Percentiles rank a stretch among this genome's conserved stretches.
Evolutionary conservation across 2,329 filamentous ascomycete genomes (phyloP).

Genomic region (Lecanicillium sp.): DNA sequence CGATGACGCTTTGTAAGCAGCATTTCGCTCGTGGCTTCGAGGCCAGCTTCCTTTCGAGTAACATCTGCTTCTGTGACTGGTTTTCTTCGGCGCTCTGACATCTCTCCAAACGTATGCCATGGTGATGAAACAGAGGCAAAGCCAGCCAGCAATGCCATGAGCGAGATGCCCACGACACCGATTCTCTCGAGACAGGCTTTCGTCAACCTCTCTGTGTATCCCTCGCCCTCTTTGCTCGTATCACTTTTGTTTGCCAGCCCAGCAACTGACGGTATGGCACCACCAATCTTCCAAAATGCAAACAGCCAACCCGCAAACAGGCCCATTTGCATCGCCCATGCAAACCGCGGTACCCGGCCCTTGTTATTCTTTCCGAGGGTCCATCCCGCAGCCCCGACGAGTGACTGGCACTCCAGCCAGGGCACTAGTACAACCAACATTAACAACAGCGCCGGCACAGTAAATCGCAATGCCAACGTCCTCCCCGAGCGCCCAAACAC

Average conservation of each 20-base stretch:
- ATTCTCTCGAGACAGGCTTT: constrained; percentile 58
- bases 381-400: constrained; percentile 51
- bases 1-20: constrained; percentile 65
- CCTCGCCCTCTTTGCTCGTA: constrained; percentile 15
- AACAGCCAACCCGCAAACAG: constrained; percentile 63
- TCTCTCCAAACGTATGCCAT: constrained; percentile 73
- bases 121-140: constrained; percentile 83
- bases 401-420: constrained; percentile 65
- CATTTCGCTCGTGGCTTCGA: constrained; percentile 75
- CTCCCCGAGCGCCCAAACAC: constrained; percentile 61
- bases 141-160: constrained; percentile 83
- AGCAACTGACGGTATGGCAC: constrained; percentile 42
- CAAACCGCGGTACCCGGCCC: constrained; percentile 47
- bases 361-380: constrained; percentile 50
- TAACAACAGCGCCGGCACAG: constrained; percentile 62
- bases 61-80: constrained; percentile 68
- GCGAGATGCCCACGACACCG: constrained; percentile 74
- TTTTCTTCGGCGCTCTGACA: constrained; percentile 37
- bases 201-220: constrained; percentile 30
- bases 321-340: constrained; percentile 55
- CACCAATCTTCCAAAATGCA: constrained; percentile 68
- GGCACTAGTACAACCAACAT: constrained; percentile 69
- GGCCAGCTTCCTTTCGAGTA: constrained; percentile 65
- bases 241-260: constrained; percentile 10
- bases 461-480: constrained; percentile 57